These are phyloP conservation scores for Amesomyces nigricolor DNA, from an alignment of 2,329 filamentous ascomycete species.

Conservation along the genomic window DNA sequence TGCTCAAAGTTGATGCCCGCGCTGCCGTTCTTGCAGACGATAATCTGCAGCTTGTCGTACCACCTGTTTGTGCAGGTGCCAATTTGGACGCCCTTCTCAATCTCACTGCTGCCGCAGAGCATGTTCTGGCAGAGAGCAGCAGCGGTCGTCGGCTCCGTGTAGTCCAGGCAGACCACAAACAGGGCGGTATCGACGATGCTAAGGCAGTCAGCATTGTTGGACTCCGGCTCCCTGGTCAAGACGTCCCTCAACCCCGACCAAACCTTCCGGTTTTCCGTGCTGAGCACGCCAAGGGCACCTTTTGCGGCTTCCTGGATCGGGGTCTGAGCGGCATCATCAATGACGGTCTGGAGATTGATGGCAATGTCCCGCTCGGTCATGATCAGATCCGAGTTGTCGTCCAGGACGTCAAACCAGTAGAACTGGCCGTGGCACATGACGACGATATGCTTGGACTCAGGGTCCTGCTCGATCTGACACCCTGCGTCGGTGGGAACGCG, in stretches of 20 bases:
- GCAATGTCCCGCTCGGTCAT: slow-evolving; percentile 95
- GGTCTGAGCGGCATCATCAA: slow-evolving; percentile 82
- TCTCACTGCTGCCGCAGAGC: slow-evolving; percentile 90
- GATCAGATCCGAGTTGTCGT: slow-evolving; percentile 89
- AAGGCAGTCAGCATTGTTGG: slow-evolving; percentile 95
- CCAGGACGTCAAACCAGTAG: slow-evolving; percentile 98
- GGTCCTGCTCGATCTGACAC: slow-evolving; percentile 92
- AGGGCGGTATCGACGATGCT: slow-evolving; percentile 91
- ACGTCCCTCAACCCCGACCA: slow-evolving; percentile 92
- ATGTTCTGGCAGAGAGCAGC: slow-evolving; percentile 95
- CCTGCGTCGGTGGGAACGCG: slow-evolving; percentile 90
- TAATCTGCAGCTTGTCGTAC: slow-evolving; percentile 99
- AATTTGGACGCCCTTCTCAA: slow-evolving; percentile 89
- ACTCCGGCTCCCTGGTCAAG: slow-evolving; percentile 75
- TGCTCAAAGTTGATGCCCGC: slow-evolving; percentile 99
- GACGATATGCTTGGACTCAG: slow-evolving; percentile 85
- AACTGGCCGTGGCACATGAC: slow-evolving; percentile 93
- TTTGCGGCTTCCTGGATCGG: slow-evolving; percentile 95
- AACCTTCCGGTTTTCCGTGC: slow-evolving; percentile 91
- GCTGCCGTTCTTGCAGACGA: slow-evolving; percentile 97
- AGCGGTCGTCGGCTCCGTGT: slow-evolving; percentile 74
- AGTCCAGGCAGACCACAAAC: slow-evolving; percentile 88
- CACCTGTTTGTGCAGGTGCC: slow-evolving; percentile 97
- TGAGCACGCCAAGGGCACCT: slow-evolving; percentile 84
- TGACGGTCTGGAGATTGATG: slow-evolving; percentile 84